Percentiles rank a stretch among this genome's conserved stretches.
phyloP scores from a whole-genome alignment of 2,329 filamentous ascomycete species.

The Aspergillus niger region DNA sequence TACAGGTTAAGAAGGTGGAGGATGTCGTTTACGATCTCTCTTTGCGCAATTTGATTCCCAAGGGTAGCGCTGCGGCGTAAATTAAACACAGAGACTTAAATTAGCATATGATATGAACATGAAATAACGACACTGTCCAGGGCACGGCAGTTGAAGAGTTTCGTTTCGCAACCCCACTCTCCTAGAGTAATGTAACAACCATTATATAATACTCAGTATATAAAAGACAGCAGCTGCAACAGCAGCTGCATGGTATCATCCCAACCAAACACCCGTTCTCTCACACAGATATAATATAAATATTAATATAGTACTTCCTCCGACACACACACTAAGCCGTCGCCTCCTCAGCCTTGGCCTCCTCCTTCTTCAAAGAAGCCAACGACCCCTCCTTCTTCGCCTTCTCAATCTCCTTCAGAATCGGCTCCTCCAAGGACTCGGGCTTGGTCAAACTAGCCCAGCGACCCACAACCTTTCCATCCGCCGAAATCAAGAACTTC shows the following conservation, averaged over 20 bases:
- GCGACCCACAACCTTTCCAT: slow-evolving; percentile 80
- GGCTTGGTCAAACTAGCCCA: slow-evolving; percentile 92
- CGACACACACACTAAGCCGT: slow-evolving; percentile 21
- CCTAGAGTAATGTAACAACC: not conserved
- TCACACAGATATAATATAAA: slow-evolving; percentile 4
- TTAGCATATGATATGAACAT: not conserved
- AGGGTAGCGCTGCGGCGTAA: slow-evolving; percentile 32
- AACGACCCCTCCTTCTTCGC: slow-evolving; percentile 43
- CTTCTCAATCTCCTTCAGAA: slow-evolving; percentile 72
- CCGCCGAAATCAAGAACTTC: slow-evolving; percentile 87
- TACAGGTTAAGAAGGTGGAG: slow-evolving; percentile 88
- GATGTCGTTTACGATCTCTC: slow-evolving; percentile 97
- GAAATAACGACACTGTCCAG: slow-evolving; percentile 6
- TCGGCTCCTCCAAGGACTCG: slow-evolving; percentile 72
- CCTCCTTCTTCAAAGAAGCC: slow-evolving; percentile 25
- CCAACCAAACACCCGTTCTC: slow-evolving; percentile 4
- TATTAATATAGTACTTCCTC: slow-evolving; percentile 1
- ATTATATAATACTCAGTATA: slow-evolving; percentile 6
- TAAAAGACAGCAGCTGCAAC: slow-evolving; percentile 10
- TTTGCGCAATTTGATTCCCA: slow-evolving; percentile 75
- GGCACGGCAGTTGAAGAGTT: not conserved
- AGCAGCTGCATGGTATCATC: slow-evolving; percentile 10
- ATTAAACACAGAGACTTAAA: not conserved
- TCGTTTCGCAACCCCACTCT: not conserved
- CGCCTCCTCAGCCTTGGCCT: slow-evolving; percentile 23